Conservation (phyloP, 1,284 basidiomycete species). For the Boletus mariae region DNA sequence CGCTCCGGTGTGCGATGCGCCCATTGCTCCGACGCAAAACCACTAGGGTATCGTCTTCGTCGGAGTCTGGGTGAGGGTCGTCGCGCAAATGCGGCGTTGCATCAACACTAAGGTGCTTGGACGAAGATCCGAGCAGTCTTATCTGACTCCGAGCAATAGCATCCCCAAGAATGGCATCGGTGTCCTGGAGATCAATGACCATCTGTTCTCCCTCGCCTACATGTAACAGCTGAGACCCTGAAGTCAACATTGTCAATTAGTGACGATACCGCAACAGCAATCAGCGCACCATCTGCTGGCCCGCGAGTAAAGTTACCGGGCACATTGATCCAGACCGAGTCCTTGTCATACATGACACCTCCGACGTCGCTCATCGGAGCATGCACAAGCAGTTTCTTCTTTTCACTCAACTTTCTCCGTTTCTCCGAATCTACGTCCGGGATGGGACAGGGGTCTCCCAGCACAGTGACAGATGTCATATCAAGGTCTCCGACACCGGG, state of each 20-base stretch:
- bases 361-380: conserved; percentile 99
- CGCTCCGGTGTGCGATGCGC: conserved; percentile 45
- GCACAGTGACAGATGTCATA: conserved; percentile 69
- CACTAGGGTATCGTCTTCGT: conserved; percentile 22
- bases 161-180: conserved; percentile 79
- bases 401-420: conserved; percentile 89
- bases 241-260: conserved; percentile 13
- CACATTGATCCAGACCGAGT: conserved; percentile 97
- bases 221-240: conserved; percentile 41
- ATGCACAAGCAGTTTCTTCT: conserved; percentile 89
- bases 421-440: conserved; percentile 93
- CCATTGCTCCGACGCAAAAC: conserved; percentile 39
- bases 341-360: conserved; percentile 97
- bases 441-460: conserved; percentile 93
- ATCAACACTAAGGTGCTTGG: conserved; percentile 46
- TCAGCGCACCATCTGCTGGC: conserved; percentile 51
- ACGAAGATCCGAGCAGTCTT: conserved; percentile 81
- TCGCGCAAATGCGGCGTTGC: conserved; percentile 13
- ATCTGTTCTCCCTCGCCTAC: conserved; percentile 95
- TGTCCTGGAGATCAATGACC: conserved; percentile 96
- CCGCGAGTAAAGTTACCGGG: conserved; percentile 88
- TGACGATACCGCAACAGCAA: conserved; percentile 1
- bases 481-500: conserved; percentile 90
- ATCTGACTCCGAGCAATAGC: conserved; percentile 80
- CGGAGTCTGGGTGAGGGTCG: conserved; percentile 13